A percentile compares a stretch with the other conserved stretches of the same genome.
Conservation (phyloP, 257 asterid species). For the Nicotiana noctiflora region DNA sequence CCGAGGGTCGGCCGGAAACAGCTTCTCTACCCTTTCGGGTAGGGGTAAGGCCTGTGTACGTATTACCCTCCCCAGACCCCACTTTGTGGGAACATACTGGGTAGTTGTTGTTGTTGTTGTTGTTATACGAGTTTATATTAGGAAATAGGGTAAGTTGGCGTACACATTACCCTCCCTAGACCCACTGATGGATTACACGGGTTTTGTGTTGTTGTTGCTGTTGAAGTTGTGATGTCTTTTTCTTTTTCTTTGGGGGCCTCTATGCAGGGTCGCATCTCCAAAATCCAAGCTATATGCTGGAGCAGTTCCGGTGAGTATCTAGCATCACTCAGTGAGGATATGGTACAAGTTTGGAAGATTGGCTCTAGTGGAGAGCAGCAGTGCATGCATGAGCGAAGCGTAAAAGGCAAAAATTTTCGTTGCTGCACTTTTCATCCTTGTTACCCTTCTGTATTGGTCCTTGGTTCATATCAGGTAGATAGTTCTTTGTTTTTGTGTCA, state of each 20-base stretch:
- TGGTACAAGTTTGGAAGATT: constrained; percentile 30
- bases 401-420: constrained; percentile 21
- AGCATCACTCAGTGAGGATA: constrained; percentile 33
- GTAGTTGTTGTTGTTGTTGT: too few relatives aligned
- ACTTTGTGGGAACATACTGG: too few relatives aligned
- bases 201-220: not conserved
- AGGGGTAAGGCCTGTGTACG: too few relatives aligned
- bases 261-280: constrained; percentile 22
- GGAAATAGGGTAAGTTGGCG: too few relatives aligned
- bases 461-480: constrained; percentile 29
- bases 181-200: too few relatives aligned
- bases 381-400: constrained; percentile 26
- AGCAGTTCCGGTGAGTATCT: constrained; percentile 26
- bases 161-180: too few relatives aligned
- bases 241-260: not conserved
- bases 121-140: too few relatives aligned
- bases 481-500: not conserved
- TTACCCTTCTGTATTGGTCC: constrained; percentile 18
- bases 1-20: too few relatives aligned
- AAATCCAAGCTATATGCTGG: constrained; percentile 32
- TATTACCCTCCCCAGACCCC: too few relatives aligned
- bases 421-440: constrained; percentile 28
- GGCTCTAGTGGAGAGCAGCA: constrained; percentile 22
- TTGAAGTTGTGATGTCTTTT: not conserved
- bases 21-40: too few relatives aligned